Base-by-base conservation (phyloP, 2,329 filamentous ascomycete species). In the Stagonosporopsis tanaceti region DNA sequence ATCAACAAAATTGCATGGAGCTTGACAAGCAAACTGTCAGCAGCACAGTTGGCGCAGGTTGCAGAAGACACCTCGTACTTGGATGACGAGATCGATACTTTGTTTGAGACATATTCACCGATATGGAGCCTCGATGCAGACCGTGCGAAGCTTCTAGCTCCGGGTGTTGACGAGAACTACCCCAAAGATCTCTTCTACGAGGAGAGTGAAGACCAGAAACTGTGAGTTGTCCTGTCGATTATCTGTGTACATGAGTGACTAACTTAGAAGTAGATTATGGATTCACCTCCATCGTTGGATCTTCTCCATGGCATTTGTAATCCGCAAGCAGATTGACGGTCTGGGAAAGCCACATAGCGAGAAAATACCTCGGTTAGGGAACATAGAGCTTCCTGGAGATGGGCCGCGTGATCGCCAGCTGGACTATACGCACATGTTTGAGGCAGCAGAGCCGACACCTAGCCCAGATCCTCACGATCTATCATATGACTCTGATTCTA, bases 271-370 rank as follows among this genome's bases (percentile, higher is more conserved):
- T 3, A 57, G 54, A 27, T 14, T 57, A 11, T 48, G 54, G 45
- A 53, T 45, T 4, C 32, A 57, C 38, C 48, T 57, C 17, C 54
- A 57, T 17, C 38, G 39, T 32, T 57, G 54, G 54, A 45, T 53
- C n/a, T 53, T 57, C 22, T 25, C 45, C 12, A 20, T 48, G 3
- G 54, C 54, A 24, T 34, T 57, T n/a, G 34, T 30, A 25, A 45
- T 39, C 7, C 38, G 32, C 12, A 44, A 47, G 22, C 30, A 37
- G 5, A 53, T 40, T 27, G 25, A 44, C 5, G 39, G 20, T 17
- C 9, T n/a, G 6, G 28, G 25, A 27, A n/a, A 17, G 5, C 12
- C 12, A 3, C n/a, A 39, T 12, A 47, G 42, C 32, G 39, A 25
- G 12, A 30, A 51, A 20, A 14, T 15, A 14, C 32, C 17, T 8